Conservation (phyloP, 306 rosid genomes). For the Ormosia semicastrata region DNA sequence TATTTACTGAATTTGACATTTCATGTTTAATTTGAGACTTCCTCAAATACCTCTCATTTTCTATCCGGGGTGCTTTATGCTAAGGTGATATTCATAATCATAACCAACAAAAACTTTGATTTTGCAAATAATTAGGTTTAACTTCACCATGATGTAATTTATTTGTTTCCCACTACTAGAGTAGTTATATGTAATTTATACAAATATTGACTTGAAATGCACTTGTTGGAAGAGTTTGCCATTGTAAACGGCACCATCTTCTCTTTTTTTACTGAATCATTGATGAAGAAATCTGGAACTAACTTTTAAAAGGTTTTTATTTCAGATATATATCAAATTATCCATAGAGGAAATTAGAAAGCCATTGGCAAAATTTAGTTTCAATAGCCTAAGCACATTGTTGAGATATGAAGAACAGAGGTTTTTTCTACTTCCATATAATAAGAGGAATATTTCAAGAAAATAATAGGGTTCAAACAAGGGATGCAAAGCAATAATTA, state of each 20-base stretch:
- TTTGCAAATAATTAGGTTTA: background rate
- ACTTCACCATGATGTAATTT: too few relatives aligned
- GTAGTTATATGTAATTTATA: background rate
- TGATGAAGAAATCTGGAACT: background rate
- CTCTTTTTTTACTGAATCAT: background rate
- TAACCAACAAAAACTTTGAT: background rate
- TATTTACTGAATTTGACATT: background rate
- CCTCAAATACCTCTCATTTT: background rate
- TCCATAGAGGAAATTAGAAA: background rate
- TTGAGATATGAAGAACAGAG: background rate
- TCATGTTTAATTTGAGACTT: background rate
- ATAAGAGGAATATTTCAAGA: background rate
- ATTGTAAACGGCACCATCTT: background rate
- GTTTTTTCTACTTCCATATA: background rate
- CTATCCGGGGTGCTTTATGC: background rate
- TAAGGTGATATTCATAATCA: background rate
- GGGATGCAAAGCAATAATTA: slow-evolving; percentile 1
- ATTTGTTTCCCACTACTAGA: too few relatives aligned
- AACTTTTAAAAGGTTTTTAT: background rate
- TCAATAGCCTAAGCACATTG: background rate
- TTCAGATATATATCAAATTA: background rate
- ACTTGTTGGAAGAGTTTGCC: background rate
- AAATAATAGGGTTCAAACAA: background rate
- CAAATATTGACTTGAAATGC: background rate
- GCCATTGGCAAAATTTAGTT: background rate